Evolutionary conservation across 2,329 filamentous ascomycete species (phyloP), one percentile per base, ranked within the genome.

Genomic region (Scedosporium aurantiacum): DNA sequence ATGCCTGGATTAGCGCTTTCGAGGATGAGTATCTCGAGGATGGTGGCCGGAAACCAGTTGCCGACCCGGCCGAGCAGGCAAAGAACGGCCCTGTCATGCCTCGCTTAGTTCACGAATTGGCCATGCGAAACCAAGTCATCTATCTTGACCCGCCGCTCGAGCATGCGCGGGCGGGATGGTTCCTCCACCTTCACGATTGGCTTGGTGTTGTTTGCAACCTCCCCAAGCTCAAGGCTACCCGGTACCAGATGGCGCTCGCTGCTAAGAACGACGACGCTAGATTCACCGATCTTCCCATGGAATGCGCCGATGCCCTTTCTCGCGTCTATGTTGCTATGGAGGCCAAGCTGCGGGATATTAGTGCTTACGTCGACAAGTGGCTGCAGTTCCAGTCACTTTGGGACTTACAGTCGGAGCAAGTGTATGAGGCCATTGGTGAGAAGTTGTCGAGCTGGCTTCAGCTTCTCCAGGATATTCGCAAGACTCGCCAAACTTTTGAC

Each of bases 41-140:
- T 55, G 82, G 76, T 63, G 77, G 79, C 57, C 77, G 82, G 58
- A 84, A 81, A 67, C 77, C 77, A 65, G 64, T 76, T 21, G 73
- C 73, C 7, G 75, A 76, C 8, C 69, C 70, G 12, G 72, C 72
- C 4, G 79, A 81, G 32, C 74, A 76, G 57, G 65, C 66, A 54
- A 80, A 77, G 65, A 79, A 84, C 62, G 75, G 76, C 2, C 90
- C 90, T 0, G 80, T 80, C 3, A 85, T 96, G 75, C 86, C 83
- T 68, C 84, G 82, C 32, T 82, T 96, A 25, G 81, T 94, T 16
- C 90, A 97, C 67, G 94, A 99, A 71, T 88, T 99, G 61, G 94
- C 91, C 5, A 99, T 99, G 91, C 89, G 90, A 37, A 97, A 97
- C 68, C 94, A 99, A 73, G 89, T 97, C 66, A 96, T 99, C 66